Evolutionary conservation across 345 rosid species (phyloP).

Genomic region (Gynandropsis gynandra): DNA sequence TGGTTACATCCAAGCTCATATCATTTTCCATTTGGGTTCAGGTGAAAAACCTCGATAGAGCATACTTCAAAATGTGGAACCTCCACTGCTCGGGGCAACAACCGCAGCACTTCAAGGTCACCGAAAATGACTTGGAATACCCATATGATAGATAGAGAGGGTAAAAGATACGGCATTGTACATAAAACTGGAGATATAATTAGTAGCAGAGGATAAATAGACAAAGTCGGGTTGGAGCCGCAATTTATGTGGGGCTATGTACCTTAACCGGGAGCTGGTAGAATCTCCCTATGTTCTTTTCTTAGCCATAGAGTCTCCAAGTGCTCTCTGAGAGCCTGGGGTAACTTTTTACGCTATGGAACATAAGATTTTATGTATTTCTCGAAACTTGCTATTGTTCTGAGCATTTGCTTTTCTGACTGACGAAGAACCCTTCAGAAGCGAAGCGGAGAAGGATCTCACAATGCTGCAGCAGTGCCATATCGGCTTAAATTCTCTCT

Average conservation of each 20-base stretch:
- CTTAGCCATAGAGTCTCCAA: too few relatives aligned
- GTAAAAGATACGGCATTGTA: slow-evolving; percentile 29
- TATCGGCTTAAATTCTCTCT: too few relatives aligned
- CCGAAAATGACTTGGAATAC: slow-evolving; percentile 69
- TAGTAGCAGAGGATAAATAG: slow-evolving; percentile 1
- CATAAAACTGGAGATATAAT: slow-evolving; percentile 30
- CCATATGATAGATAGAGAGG: slow-evolving; percentile 45
- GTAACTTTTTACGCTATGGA: too few relatives aligned
- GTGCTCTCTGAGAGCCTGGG: too few relatives aligned
- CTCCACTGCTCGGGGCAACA: slow-evolving; percentile 65
- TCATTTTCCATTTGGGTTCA: slow-evolving; percentile 23
- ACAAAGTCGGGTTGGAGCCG: background rate
- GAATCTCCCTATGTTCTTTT: background rate
- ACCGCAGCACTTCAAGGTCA: slow-evolving; percentile 74
- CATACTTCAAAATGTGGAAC: slow-evolving; percentile 96
- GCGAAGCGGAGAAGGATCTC: too few relatives aligned
- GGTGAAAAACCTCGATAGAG: slow-evolving; percentile 86
- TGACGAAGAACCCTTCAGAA: too few relatives aligned
- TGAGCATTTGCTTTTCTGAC: too few relatives aligned
- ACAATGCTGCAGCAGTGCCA: too few relatives aligned
- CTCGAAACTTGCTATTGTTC: too few relatives aligned
- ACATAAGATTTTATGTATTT: too few relatives aligned
- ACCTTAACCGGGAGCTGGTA: background rate
- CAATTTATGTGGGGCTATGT: too few relatives aligned
- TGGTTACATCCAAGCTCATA: background rate